Base-by-base conservation (phyloP, 331 rosid species). In the Saraca asoca region DNA sequence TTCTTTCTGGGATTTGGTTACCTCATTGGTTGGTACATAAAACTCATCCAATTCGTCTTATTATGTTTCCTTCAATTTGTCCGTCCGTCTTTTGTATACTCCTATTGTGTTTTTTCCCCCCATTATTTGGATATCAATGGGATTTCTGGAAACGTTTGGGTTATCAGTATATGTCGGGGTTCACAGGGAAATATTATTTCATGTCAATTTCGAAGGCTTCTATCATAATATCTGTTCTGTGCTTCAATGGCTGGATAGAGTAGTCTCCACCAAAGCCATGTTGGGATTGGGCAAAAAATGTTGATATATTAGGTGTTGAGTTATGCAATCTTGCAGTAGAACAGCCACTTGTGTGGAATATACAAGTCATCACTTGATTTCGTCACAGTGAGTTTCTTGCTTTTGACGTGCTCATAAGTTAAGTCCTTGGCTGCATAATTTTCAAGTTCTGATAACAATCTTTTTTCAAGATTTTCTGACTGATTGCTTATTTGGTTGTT, bases 291-390 rank as follows among this genome's bases (percentile, higher is more conserved):
- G 99, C 97, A 2, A 90, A 83, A 60, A 94, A 94, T 75, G 97
- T 94, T 16, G 96, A 94, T 68, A 63, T 94, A 75, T 57, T 90
- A 37, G 92, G 97, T 38, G 96, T 94, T 17, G 95, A 94, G 88
- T 70, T 90, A 12, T 95, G 85, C 7, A 88, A 85, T 83, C 90
- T 96, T 80, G 66, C 97, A 29, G 97, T 90, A 58, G 77, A 75
- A 61, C 62, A 90, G 62, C 96, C 97, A 54, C 78, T 86, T 77
- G 88, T 86, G 56, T 90, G 99, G 99, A 94, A 94, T 75, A 94
- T 94, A 59, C 97, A 94, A 90, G 96, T 94, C 83, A 94, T 96
- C 89, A 90, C 97, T 63, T 94, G 99, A 97, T 96, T 94, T 68
- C 99, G 97, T n/a, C 95, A 86, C 71, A 90, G 97, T 94, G 85